Evolutionary conservation across 306 rosid species (phyloP).

Genomic region (Vigna angularis): DNA sequence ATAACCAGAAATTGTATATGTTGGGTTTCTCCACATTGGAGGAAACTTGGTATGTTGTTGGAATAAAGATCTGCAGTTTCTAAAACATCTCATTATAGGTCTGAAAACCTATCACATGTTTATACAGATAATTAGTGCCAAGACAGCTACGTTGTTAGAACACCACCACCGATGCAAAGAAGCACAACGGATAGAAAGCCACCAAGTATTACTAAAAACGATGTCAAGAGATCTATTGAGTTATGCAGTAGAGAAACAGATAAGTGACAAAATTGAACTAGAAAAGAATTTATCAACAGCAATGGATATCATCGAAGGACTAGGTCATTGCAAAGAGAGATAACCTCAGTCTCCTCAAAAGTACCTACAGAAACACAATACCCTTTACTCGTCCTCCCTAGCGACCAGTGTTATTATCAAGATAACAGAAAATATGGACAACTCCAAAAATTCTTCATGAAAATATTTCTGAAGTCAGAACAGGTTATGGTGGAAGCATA

Average conservation of each 20-base stretch:
- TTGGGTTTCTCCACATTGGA: too few relatives aligned
- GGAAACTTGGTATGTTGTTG: too few relatives aligned
- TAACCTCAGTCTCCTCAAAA: conserved; percentile 14
- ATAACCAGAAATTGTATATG: too few relatives aligned
- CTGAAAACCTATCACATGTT: neutral
- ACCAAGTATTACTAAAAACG: neutral
- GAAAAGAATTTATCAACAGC: neutral
- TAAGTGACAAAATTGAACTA: neutral
- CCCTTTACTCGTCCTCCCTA: neutral
- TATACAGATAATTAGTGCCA: conserved; percentile 12
- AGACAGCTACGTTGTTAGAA: neutral
- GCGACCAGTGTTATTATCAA: too few relatives aligned
- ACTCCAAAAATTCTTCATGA: too few relatives aligned
- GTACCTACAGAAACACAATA: conserved; percentile 4
- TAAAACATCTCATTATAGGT: too few relatives aligned
- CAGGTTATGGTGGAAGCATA: too few relatives aligned
- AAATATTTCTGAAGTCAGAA: too few relatives aligned
- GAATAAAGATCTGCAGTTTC: too few relatives aligned
- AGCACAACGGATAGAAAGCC: conserved; percentile 17
- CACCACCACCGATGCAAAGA: neutral
- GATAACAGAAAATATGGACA: too few relatives aligned
- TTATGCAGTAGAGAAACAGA: neutral
- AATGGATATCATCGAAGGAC: neutral
- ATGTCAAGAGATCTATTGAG: neutral
- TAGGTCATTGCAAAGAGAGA: conserved; percentile 5